These are phyloP conservation scores for Grosmannia penicillata DNA, from an alignment of 2,329 filamentous ascomycete species.

Conservation along the genomic window DNA sequence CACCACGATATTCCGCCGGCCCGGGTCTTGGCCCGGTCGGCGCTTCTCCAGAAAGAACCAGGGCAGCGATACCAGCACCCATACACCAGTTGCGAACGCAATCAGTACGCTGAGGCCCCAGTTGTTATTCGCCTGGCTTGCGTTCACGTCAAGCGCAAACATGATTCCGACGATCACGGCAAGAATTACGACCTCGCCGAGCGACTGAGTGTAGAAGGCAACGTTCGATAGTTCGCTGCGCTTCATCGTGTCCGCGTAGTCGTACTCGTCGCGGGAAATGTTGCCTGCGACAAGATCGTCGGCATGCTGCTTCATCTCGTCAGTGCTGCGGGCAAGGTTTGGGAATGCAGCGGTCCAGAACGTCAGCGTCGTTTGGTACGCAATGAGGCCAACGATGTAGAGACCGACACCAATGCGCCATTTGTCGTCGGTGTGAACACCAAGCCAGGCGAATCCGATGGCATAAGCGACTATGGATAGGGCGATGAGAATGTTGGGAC, in stretches of 20 bases:
- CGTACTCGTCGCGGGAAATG: constrained; percentile 1
- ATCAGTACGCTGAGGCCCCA: not conserved
- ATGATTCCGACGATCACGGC: constrained; percentile 1
- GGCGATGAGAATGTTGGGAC: constrained; percentile 12
- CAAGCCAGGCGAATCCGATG: constrained; percentile 1
- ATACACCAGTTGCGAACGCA: constrained; percentile 1
- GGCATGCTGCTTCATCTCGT: not conserved
- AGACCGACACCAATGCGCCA: not conserved
- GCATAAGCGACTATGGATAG: not conserved
- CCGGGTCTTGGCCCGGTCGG: constrained; percentile 11
- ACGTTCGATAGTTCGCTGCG: constrained; percentile 2
- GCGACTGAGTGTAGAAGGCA: not conserved
- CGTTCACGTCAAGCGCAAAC: constrained; percentile 1
- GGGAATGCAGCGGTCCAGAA: constrained; percentile 2
- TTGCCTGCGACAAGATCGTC: not conserved
- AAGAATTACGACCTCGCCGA: constrained; percentile 2
- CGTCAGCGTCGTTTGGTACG: constrained; percentile 1
- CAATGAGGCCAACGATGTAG: constrained; percentile 2
- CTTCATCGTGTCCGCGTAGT: constrained; percentile 1
- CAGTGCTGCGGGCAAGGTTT: not conserved
- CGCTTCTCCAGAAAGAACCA: constrained; percentile 13
- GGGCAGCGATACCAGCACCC: constrained; percentile 7
- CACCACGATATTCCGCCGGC: not conserved
- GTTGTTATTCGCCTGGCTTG: constrained; percentile 1
- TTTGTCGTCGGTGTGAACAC: not conserved